phyloP scores from a whole-genome alignment of 176 grass and related monocot genomes.

The Hyparrhenia diplandra region DNA sequence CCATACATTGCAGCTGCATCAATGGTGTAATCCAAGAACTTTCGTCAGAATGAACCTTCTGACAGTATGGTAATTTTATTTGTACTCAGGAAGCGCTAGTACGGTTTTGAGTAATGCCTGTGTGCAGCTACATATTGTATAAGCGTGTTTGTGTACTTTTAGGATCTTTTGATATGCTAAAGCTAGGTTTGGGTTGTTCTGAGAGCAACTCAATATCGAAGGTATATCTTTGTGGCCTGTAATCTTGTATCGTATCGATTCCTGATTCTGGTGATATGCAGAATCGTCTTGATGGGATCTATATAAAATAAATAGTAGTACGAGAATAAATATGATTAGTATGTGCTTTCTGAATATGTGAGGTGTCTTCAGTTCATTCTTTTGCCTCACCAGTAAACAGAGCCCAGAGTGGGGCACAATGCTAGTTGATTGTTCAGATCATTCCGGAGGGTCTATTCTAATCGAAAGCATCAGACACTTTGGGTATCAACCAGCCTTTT shows the following conservation, averaged over 20 bases:
- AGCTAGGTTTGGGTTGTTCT: not conserved
- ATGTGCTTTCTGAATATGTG: slow-evolving; percentile 4
- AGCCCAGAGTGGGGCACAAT: not conserved
- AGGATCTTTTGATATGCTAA: not conserved
- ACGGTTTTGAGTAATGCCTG: not conserved
- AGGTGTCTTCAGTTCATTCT: not conserved
- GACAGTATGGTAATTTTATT: not conserved
- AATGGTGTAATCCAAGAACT: not conserved
- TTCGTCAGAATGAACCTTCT: not conserved
- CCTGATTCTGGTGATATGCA: not conserved
- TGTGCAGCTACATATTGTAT: not conserved
- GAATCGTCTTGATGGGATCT: not conserved
- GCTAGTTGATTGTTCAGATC: not conserved
- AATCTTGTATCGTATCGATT: not conserved
- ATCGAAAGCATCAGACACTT: slow-evolving; percentile 7
- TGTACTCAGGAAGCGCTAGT: not conserved
- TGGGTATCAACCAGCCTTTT: slow-evolving; percentile 4
- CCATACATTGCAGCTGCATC: not conserved
- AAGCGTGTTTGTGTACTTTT: not conserved
- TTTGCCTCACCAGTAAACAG: not conserved
- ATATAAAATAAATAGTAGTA: not conserved
- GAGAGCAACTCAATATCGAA: not conserved
- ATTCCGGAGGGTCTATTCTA: not conserved
- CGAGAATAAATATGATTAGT: not conserved
- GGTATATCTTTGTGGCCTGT: not conserved